Evolutionary conservation across 2,329 filamentous ascomycete genomes (phyloP).

Genomic region (Seiridium unicorne): DNA sequence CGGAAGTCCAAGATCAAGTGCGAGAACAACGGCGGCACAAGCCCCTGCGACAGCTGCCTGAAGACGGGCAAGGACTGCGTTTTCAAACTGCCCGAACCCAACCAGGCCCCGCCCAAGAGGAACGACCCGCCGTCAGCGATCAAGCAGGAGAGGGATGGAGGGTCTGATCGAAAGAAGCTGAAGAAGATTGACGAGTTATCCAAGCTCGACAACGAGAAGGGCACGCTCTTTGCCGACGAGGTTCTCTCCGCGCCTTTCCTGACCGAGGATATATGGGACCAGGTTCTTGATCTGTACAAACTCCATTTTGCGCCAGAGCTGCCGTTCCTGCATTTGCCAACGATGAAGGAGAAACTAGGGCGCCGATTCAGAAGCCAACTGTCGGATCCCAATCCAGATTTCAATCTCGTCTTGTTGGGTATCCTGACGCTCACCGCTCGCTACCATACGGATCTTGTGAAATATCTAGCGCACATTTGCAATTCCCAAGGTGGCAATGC

Average conservation of each 20-base stretch:
- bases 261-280: conserved; percentile 64
- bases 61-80: conserved; percentile 67
- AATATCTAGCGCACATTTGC: conserved; percentile 45
- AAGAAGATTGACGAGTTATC: conserved; percentile 42
- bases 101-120: conserved; percentile 39
- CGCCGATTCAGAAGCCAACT: conserved; percentile 36
- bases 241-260: conserved; percentile 61
- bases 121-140: conserved; percentile 32
- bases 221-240: conserved; percentile 48
- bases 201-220: conserved; percentile 34
- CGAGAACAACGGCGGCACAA: conserved; percentile 71
- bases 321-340: conserved; percentile 67
- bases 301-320: conserved; percentile 71
- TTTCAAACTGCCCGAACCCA: conserved; percentile 59
- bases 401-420: conserved; percentile 61
- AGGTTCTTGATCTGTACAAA: conserved; percentile 69
- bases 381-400: conserved; percentile 39
- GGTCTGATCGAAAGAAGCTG: conserved; percentile 48
- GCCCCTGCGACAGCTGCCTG: conserved; percentile 73
- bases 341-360: conserved; percentile 54
- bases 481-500: conserved; percentile 29
- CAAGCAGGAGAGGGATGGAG: conserved; percentile 40
- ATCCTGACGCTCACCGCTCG: conserved; percentile 68
- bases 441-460: conserved; percentile 61
- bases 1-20: conserved; percentile 85